Conservation (phyloP, 176 grass and related monocot genomes). For the Guadua angustifolia region DNA sequence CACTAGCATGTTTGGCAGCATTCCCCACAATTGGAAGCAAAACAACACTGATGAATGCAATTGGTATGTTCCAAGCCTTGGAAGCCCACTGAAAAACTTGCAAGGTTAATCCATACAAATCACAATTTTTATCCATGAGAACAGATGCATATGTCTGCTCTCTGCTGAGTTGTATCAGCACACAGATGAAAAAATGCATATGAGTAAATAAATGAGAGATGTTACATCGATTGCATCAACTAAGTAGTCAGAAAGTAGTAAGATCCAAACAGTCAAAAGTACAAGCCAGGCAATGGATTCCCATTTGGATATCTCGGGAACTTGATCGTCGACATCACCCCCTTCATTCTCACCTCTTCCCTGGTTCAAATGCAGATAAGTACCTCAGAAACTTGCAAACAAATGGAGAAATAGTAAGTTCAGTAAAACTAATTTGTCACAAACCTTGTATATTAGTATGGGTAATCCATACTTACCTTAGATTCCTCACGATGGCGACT, state of each 20-base stretch:
- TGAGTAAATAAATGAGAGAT: background rate
- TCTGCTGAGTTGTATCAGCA: constrained; percentile 12
- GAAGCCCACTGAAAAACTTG: constrained; percentile 60
- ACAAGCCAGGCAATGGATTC: constrained; percentile 74
- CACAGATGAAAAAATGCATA: background rate
- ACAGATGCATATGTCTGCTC: constrained; percentile 27
- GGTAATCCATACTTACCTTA: constrained; percentile 40
- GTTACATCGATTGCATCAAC: constrained; percentile 69
- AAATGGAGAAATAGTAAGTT: background rate
- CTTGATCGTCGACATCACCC: background rate
- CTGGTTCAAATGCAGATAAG: constrained; percentile 43
- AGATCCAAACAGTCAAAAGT: constrained; percentile 75
- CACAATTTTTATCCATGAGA: background rate
- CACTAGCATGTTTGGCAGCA: constrained; percentile 78
- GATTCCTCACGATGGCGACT: constrained; percentile 28
- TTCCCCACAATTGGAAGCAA: constrained; percentile 87
- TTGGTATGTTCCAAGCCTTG: constrained; percentile 64
- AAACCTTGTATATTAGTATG: background rate
- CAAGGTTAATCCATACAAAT: constrained; percentile 12
- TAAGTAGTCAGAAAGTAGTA: constrained; percentile 66
- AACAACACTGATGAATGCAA: constrained; percentile 80
- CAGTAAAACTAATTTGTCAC: background rate
- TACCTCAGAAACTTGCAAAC: constrained; percentile 23
- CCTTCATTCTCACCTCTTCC: constrained; percentile 45
- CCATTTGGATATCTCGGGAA: constrained; percentile 64